Conservation (phyloP, 2,329 filamentous ascomycete genomes). For the Coniochaeta hoffmannii region DNA sequence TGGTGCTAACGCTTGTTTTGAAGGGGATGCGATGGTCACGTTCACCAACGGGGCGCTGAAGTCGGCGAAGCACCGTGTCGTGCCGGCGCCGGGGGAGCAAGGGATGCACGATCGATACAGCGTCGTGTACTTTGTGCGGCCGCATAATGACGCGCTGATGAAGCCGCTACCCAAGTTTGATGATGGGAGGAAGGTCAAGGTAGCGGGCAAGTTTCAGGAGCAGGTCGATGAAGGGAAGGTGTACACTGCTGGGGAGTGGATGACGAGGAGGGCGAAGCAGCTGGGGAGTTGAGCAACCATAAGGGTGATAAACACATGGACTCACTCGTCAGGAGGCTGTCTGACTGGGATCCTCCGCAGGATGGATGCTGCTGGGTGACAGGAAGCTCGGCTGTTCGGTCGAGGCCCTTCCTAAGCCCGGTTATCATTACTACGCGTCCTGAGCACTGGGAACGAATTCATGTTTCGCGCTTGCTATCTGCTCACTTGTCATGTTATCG, state of each 20-base stretch:
- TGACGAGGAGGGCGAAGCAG: constrained; percentile 7
- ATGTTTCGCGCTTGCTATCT: too few species aligned
- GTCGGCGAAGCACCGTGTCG: constrained; percentile 26
- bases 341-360: too few species aligned
- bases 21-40: constrained; percentile 27
- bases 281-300: constrained; percentile 5
- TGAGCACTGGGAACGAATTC: too few species aligned
- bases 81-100: constrained; percentile 23
- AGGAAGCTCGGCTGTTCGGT: too few species aligned
- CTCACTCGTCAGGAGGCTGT: too few species aligned
- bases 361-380: too few species aligned
- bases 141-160: constrained; percentile 22
- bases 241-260: constrained; percentile 9
- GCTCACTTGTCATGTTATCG: too few species aligned
- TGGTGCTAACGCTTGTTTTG: not conserved
- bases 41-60: constrained; percentile 25
- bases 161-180: constrained; percentile 9
- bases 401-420: too few species aligned
- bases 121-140: constrained; percentile 27
- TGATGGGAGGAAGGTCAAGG: not conserved
- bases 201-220: constrained; percentile 12
- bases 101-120: constrained; percentile 23
- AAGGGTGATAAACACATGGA: too few species aligned
- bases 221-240: constrained; percentile 1
- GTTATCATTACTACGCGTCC: too few species aligned